These are phyloP conservation scores for Neonectria faginata DNA, from an alignment of 2,329 filamentous ascomycete genomes.

Conservation along the genomic window DNA sequence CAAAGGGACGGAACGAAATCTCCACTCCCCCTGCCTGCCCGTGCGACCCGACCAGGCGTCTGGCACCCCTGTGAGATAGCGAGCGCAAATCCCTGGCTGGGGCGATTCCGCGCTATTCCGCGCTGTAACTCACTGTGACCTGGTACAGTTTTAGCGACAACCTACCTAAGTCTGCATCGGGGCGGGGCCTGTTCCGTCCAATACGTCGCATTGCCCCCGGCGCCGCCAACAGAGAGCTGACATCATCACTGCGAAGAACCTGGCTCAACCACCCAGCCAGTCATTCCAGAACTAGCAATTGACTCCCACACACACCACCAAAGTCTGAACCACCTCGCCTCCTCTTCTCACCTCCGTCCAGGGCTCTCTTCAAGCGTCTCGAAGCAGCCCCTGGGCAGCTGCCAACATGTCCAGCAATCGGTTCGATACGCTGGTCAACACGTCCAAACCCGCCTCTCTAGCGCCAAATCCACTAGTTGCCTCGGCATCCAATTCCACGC, in stretches of 20 bases:
- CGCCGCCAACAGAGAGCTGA: conserved; percentile 35
- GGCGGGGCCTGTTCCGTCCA: conserved; percentile 13
- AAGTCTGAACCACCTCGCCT: conserved; percentile 14
- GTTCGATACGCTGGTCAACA: conserved; percentile 44
- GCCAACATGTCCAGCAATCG: conserved; percentile 50
- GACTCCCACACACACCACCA: conserved; percentile 19
- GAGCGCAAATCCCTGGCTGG: conserved; percentile 7
- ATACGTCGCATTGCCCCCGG: conserved; percentile 3
- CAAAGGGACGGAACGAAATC: not conserved
- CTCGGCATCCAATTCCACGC: conserved; percentile 28
- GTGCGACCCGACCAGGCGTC: not conserved
- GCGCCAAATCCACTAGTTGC: conserved; percentile 27
- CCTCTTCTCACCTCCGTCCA: conserved; percentile 11
- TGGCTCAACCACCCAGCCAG: not conserved
- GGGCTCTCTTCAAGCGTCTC: not conserved
- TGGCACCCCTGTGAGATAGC: not conserved
- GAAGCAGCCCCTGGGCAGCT: conserved; percentile 21
- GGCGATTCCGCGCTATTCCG: conserved; percentile 5
- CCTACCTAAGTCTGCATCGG: conserved; percentile 1
- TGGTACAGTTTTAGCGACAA: conserved; percentile 14
- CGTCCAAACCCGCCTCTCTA: conserved; percentile 31
- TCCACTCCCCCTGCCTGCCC: not conserved
- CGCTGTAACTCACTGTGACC: conserved; percentile 10
- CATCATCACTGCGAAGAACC: conserved; percentile 43
- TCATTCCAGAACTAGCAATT: conserved; percentile 17